phyloP scores from a whole-genome alignment of 2,329 filamentous ascomycete genomes.

The Neophaeococcomyces mojaviensis region DNA sequence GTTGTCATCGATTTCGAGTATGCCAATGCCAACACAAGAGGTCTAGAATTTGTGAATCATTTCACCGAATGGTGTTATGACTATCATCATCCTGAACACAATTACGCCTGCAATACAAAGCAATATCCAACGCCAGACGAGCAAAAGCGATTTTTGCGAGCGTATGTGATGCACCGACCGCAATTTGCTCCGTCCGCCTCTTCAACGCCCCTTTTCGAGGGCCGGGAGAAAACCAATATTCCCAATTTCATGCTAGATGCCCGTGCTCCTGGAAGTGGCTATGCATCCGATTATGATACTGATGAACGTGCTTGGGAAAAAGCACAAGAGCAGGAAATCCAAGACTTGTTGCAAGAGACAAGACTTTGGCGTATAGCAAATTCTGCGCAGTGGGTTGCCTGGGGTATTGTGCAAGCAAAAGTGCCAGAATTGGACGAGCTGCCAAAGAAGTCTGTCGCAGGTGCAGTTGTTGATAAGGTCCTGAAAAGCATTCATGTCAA shows the following conservation, averaged over 20 bases:
- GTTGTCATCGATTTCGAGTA: slow-evolving; percentile 99
- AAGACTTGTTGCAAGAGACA: slow-evolving; percentile 68
- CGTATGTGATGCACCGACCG: slow-evolving; percentile 78
- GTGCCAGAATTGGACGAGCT: slow-evolving; percentile 60
- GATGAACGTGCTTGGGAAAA: slow-evolving; percentile 57
- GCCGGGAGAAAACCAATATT: slow-evolving; percentile 21
- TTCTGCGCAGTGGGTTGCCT: slow-evolving; percentile 85
- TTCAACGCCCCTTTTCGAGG: slow-evolving; percentile 43
- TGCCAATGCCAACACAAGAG: slow-evolving; percentile 76
- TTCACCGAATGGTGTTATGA: slow-evolving; percentile 98
- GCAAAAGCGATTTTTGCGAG: slow-evolving; percentile 64
- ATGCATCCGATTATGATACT: slow-evolving; percentile 17
- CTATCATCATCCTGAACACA: slow-evolving; percentile 66
- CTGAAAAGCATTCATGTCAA: slow-evolving; percentile 17
- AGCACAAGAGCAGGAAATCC: slow-evolving; percentile 58
- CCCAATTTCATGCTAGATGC: slow-evolving; percentile 69
- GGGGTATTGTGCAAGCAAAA: slow-evolving; percentile 94
- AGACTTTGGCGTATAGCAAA: slow-evolving; percentile 81
- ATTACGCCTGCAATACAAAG: slow-evolving; percentile 61
- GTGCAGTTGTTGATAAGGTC: slow-evolving; percentile 17
- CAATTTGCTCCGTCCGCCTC: slow-evolving; percentile 50
- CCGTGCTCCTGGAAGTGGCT: slow-evolving; percentile 21
- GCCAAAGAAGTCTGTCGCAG: slow-evolving; percentile 17
- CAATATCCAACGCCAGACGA: slow-evolving; percentile 68
- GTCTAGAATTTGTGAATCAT: slow-evolving; percentile 92